Base-by-base conservation (phyloP, 2,329 filamentous ascomycete genomes). In the Trichophyton mentagrophytes region DNA sequence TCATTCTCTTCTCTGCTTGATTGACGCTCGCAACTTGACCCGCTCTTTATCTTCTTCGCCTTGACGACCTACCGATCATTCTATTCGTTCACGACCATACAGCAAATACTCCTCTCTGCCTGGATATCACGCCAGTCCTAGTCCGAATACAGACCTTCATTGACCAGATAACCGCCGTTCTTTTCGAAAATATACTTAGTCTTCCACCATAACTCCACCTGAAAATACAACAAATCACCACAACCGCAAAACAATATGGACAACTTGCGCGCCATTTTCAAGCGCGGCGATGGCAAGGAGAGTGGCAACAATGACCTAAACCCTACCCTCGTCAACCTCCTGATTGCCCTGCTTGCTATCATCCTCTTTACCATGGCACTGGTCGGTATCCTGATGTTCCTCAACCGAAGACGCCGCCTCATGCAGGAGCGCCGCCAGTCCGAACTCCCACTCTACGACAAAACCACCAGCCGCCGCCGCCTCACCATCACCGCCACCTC, bases 321-420 rank as follows among this genome's bases (percentile, higher is more conserved):
- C 63, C 75, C 76, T 42, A 80, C 82, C 53, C 85, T 88, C 77
- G 79, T 91, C 72, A 85, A 89, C 70, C 82, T 95, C 49, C 78
- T 96, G 71, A 87, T 95, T 67, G 82, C 84, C 62, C 82, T 97
- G 60, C 79, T 97, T 67, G 85, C 86, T 64, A 79, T 99, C 53
- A 78, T 92, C 67, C 83, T 95, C 67, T 74, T 92, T 67, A 85
- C 82, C 63, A 79, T 95, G 33, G 70, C 85, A 56, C 79, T 90
- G 61, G 78, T 87, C 59, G 85, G 83, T 61, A 77, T 81, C 30
- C 83, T 96, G 58, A 77, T 92, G 65, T 74, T 89, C 70, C 77
- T 96, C 66, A 87, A 89, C 71, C 85, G 86, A 68, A 80, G 84
- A 67, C 82, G 84, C 65, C 40, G 33, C 33, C 76, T 80, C 69